Evolutionary conservation across 257 asterid species (phyloP).

Genomic region (Dorcoceras hygrometricum): DNA sequence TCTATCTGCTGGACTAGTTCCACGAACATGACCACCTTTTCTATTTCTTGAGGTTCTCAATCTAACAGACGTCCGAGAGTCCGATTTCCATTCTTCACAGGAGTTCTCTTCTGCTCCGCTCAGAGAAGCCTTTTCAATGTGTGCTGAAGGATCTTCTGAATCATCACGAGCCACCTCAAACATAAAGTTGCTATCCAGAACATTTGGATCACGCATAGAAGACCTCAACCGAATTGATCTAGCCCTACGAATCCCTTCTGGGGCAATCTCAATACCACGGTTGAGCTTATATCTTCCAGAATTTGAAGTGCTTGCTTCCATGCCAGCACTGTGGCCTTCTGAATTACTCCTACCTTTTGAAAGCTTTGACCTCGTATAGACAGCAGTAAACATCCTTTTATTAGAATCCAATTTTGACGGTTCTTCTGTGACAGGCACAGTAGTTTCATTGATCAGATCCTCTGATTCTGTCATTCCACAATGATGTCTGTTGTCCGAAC

Average conservation of each 20-base stretch:
- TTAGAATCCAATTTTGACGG: constrained; percentile 48
- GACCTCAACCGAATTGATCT: constrained; percentile 68
- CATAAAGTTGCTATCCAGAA: constrained; percentile 34
- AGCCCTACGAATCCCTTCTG: constrained; percentile 65
- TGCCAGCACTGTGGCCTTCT: constrained; percentile 42
- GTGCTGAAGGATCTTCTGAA: constrained; percentile 49
- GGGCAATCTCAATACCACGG: constrained; percentile 42
- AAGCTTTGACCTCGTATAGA: constrained; percentile 74
- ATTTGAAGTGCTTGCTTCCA: constrained; percentile 65
- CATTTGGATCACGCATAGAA: constrained; percentile 39
- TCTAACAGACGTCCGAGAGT: constrained; percentile 46
- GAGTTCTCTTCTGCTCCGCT: constrained; percentile 51
- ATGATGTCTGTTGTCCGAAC: constrained; percentile 35
- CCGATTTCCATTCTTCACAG: constrained; percentile 51
- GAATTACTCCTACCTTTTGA: constrained; percentile 48
- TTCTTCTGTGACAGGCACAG: constrained; percentile 42
- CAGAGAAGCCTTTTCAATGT: constrained; percentile 42
- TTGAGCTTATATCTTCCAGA: constrained; percentile 37
- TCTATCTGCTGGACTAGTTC: constrained; percentile 54
- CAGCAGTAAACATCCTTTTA: constrained; percentile 70
- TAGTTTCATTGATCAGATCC: constrained; percentile 37
- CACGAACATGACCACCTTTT: constrained; percentile 52
- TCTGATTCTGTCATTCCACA: constrained; percentile 35
- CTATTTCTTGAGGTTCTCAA: constrained; percentile 66
- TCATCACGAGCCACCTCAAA: constrained; percentile 38